phyloP scores from a whole-genome alignment of 768 basidiomycete species.

The Lentinula guzmanii region DNA sequence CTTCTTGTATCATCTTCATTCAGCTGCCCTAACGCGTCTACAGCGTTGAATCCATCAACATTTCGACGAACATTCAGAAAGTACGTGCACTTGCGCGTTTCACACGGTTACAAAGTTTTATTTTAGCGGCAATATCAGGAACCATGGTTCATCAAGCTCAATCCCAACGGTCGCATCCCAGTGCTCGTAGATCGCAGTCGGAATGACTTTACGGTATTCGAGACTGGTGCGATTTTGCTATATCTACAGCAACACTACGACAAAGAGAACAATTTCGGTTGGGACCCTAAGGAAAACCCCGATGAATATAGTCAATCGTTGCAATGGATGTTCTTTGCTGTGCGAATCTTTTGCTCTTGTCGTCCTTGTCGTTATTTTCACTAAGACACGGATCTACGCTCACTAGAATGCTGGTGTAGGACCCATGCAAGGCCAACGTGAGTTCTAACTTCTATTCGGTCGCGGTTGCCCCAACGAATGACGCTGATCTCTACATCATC shows the following conservation, averaged over 20 bases:
- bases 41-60: conserved; percentile 48
- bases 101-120: not conserved
- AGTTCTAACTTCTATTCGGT: not conserved
- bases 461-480: not conserved
- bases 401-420: conserved; percentile 33
- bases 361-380: no score
- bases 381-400: not conserved
- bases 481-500: not conserved
- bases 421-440: conserved; percentile 80
- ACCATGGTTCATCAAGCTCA: conserved; percentile 69
- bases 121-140: conserved; percentile 24
- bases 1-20: not conserved
- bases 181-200: conserved; percentile 55
- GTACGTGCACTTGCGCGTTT: conserved; percentile 16
- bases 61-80: conserved; percentile 71
- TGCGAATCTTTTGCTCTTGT: conserved; percentile 20
- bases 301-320: conserved; percentile 66
- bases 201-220: conserved; percentile 64
- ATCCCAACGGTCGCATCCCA: conserved; percentile 59
- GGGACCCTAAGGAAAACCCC: conserved; percentile 44
- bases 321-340: conserved; percentile 87
- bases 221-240: conserved; percentile 77
- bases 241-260: conserved; percentile 82
- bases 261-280: conserved; percentile 64
- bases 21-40: not conserved